Evolutionary conservation across 2,329 filamentous ascomycete genomes (phyloP).

Genomic region (Chaetomium sp.): DNA sequence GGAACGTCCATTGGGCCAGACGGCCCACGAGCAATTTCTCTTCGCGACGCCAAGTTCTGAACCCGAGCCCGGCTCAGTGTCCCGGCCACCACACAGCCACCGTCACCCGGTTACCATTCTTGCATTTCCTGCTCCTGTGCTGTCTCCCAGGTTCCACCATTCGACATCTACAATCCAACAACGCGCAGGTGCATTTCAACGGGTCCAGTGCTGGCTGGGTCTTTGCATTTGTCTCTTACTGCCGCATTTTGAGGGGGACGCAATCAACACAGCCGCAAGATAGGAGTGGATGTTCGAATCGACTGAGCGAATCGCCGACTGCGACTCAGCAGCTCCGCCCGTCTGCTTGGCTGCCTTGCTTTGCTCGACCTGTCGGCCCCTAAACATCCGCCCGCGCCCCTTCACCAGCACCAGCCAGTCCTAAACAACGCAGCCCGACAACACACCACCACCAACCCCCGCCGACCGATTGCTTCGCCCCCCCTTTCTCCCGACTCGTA

Average conservation of each 20-base stretch:
- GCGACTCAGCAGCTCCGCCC: background rate
- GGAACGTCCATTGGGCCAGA: slow-evolving; percentile 1
- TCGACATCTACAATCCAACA: too few species aligned
- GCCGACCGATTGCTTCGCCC: background rate
- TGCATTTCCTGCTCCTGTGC: background rate
- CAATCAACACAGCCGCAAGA: background rate
- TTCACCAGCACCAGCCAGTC: background rate
- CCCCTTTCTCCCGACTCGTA: background rate
- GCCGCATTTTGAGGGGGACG: background rate
- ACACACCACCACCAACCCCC: background rate
- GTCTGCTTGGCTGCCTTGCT: background rate
- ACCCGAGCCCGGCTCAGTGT: background rate
- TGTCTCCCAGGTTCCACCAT: background rate
- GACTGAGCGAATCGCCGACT: background rate
- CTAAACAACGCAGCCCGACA: slow-evolving; percentile 7
- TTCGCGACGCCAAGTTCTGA: slow-evolving; percentile 5
- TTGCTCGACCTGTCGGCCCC: background rate
- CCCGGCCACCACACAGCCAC: slow-evolving; percentile 9
- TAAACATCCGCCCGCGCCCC: slow-evolving; percentile 1
- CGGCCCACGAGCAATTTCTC: slow-evolving; percentile 10
- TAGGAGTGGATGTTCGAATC: too few species aligned
- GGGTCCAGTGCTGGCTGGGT: background rate
- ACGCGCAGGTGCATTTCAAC: background rate
- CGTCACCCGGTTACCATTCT: background rate
- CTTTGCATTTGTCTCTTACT: background rate